Evolutionary conservation across 495 filamentous ascomycete genomes (phyloP).

Genomic region (Penicillium cinerascens): DNA sequence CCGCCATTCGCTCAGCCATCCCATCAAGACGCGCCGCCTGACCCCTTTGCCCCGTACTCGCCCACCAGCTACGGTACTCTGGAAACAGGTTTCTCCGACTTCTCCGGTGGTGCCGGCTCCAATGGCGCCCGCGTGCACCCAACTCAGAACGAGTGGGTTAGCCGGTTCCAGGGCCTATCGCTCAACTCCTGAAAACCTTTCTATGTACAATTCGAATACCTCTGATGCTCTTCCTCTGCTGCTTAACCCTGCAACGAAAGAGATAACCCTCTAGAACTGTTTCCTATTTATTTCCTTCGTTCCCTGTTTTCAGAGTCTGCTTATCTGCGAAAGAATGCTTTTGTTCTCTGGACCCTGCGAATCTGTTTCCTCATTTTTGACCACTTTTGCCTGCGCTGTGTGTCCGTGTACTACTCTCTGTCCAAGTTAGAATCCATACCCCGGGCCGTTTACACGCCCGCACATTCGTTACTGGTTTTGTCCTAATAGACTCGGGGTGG

Average conservation of each 20-base stretch:
- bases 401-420: not conserved
- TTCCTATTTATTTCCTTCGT: not conserved
- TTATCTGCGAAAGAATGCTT: conserved; percentile 18
- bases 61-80: conserved; percentile 29
- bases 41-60: conserved; percentile 37
- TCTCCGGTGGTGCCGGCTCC: conserved; percentile 20
- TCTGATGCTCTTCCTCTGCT: not conserved
- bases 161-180: conserved; percentile 50
- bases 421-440: conserved; percentile 22
- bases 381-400: not conserved
- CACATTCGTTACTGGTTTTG: conserved; percentile 14
- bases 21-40: conserved; percentile 32
- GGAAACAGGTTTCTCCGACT: conserved; percentile 38
- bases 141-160: conserved; percentile 41
- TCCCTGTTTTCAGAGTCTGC: not conserved
- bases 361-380: not conserved
- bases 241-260: conserved; percentile 3
- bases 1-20: conserved; percentile 31
- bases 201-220: not conserved
- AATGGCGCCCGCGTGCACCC: conserved; percentile 35
- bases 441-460: conserved; percentile 4
- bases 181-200: conserved; percentile 38
- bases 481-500: conserved; percentile 7
- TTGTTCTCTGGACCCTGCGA: not conserved
- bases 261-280: conserved; percentile 10